A percentile compares a stretch with the other conserved stretches of the same genome.
Evolutionary conservation across 2,329 filamentous ascomycete species (phyloP).

Genomic region (Sporothrix brunneoviolacea): DNA sequence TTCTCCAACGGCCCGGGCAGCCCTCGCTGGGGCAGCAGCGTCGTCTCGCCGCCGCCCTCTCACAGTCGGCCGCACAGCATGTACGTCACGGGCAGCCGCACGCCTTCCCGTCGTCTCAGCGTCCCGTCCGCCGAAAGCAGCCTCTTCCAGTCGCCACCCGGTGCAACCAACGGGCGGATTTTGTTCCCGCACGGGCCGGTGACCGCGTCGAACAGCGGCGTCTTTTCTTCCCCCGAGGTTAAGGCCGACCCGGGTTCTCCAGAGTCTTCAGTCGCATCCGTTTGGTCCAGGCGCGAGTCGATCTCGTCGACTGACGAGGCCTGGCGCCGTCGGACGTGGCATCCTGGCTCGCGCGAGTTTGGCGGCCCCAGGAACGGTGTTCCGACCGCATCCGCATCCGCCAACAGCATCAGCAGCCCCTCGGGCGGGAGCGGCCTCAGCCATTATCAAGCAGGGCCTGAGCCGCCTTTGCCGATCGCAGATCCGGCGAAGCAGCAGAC

Average conservation of each 20-base stretch:
- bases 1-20: constrained; percentile 73
- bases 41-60: constrained; percentile 66
- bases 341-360: constrained; percentile 66
- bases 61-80: constrained; percentile 66
- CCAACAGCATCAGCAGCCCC: constrained; percentile 44
- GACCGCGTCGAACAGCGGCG: constrained; percentile 47
- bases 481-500: constrained; percentile 45
- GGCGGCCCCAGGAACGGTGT: constrained; percentile 27
- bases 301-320: constrained; percentile 62
- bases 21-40: constrained; percentile 61
- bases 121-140: constrained; percentile 65
- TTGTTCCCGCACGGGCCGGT: constrained; percentile 42
- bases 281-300: constrained; percentile 61
- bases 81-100: constrained; percentile 57
- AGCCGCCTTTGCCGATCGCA: constrained; percentile 37
- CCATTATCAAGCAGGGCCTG: constrained; percentile 30
- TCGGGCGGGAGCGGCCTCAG: too few relatives aligned
- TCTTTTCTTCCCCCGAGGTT: constrained; percentile 49
- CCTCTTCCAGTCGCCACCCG: constrained; percentile 64
- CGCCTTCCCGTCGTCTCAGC: constrained; percentile 68
- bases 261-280: constrained; percentile 51
- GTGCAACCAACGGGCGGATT: constrained; percentile 28
- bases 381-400: neutral
- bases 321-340: constrained; percentile 82
- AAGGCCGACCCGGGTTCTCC: constrained; percentile 53